Conservation (phyloP, 2,329 filamentous ascomycete species). For the Graphium sp. region DNA sequence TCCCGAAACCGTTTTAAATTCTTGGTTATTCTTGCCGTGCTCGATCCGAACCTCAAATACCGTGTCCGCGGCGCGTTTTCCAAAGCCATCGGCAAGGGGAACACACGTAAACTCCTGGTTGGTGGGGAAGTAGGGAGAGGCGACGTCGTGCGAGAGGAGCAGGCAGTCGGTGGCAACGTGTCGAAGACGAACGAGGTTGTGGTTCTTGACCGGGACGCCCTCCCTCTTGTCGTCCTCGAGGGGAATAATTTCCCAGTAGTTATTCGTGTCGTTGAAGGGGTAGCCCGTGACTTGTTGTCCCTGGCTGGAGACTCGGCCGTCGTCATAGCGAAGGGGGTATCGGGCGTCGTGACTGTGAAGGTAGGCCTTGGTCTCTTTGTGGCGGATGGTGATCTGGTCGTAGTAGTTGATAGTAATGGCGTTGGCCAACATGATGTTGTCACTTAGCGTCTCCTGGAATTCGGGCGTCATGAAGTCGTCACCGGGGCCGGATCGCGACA, state of each 20-base stretch:
- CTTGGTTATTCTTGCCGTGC: constrained; percentile 60
- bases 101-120: constrained; percentile 97
- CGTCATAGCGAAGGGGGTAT: constrained; percentile 91
- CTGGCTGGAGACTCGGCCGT: constrained; percentile 92
- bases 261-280: constrained; percentile 97
- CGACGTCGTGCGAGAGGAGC: constrained; percentile 89
- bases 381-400: constrained; percentile 70
- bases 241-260: constrained; percentile 90
- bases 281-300: constrained; percentile 97
- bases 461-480: constrained; percentile 98
- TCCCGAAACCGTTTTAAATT: constrained; percentile 79
- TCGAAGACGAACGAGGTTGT: constrained; percentile 71
- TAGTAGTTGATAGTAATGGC: constrained; percentile 79
- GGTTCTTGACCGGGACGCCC: constrained; percentile 57
- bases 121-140: constrained; percentile 87
- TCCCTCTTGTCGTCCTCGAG: constrained; percentile 34
- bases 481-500: constrained; percentile 76
- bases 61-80: constrained; percentile 68
- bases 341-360: constrained; percentile 81
- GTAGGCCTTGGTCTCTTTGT: constrained; percentile 96
- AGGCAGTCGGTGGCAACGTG: constrained; percentile 75
- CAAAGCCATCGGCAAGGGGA: constrained; percentile 51
- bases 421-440: constrained; percentile 84
- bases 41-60: constrained; percentile 88
- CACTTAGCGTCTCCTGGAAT: constrained; percentile 91